Evolutionary conservation across 805 yeast genomes (phyloP), one percentile per base, ranked within the genome.

Genomic region (Sugiyamaella lignohabitans): DNA sequence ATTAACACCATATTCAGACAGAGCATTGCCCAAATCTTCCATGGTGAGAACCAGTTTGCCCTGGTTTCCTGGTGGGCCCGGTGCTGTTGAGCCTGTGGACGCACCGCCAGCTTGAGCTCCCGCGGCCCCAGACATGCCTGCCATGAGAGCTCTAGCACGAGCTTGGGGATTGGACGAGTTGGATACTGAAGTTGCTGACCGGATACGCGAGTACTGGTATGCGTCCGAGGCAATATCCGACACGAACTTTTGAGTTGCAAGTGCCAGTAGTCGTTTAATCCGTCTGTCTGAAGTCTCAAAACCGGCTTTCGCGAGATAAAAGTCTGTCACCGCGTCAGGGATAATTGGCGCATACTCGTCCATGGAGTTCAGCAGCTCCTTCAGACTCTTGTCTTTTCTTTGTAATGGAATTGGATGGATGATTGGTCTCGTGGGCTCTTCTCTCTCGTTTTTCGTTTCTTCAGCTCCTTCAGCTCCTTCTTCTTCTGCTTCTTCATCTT

Each of bases 151-250:
- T 56, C 87, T 76, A 0, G 93, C 94, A 59, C 94, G 73, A 1
- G 80, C 83, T 61, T 86, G 95, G 5, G 96, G 95, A 59, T 87
- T 87, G 38, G 85, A 74, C 3, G 95, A 79, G 57, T 83, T 82
- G 58, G 85, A 81, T n/a, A 89, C 94, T 0, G 96, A 80, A 10
- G 87, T 79, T 3, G 86, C 72, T n/a, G 93, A 86, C 52, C 98
- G 75, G 54, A 93, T 93, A 51, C 98, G 72, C 5, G 96, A 85
- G 61, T 87, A 89, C 62, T 93, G 98, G 62, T 87, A 93, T 0
- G 98, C 97, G 61, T 93, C 98, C 14, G 88, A 87, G 1, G 98
- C 96, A 24, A 93, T 82, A 62, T 93, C 98, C 51, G 89, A 80
- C 22, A 93, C 76, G 63, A 93, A 93, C 61, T 93, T 93, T 60